Evolutionary conservation across 2,329 filamentous ascomycete species (phyloP).

Genomic region (Aschersonia sp.): DNA sequence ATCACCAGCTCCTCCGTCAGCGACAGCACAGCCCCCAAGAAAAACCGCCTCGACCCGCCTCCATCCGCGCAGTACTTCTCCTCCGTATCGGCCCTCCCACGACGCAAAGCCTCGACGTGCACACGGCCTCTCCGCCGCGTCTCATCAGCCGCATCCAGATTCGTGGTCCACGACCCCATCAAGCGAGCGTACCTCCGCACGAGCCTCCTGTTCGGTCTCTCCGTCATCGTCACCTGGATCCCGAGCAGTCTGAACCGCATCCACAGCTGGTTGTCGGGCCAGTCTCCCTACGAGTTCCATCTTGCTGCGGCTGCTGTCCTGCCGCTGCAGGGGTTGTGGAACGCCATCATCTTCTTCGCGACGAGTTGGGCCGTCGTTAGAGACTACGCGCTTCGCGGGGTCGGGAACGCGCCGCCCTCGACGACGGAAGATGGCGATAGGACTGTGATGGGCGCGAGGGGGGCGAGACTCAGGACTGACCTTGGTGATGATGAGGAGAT

Average conservation of each 20-base stretch:
- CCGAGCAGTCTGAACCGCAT: conserved; percentile 61
- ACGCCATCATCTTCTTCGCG: conserved; percentile 60
- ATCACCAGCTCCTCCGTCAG: conserved; percentile 18
- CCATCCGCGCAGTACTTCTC: conserved; percentile 18
- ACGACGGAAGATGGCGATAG: no score
- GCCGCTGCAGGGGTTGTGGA: conserved; percentile 70
- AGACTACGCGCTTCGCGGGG: conserved; percentile 3
- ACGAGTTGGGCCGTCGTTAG: conserved; percentile 34
- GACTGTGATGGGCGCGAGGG: no score
- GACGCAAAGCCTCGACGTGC: not conserved
- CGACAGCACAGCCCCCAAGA: conserved; percentile 10
- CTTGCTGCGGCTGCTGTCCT: conserved; percentile 57
- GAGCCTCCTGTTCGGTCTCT: conserved; percentile 46
- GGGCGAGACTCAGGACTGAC: no score
- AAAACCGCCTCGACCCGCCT: not conserved
- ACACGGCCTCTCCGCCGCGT: no score
- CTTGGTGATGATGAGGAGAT: conserved; percentile 5
- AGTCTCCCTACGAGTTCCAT: conserved; percentile 49
- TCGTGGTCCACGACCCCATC: conserved; percentile 33
- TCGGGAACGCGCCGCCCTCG: no score
- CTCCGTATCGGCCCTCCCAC: conserved; percentile 10
- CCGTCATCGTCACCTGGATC: conserved; percentile 47
- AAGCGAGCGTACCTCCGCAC: conserved; percentile 47
- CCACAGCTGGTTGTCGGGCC: conserved; percentile 44
- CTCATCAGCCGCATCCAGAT: conserved; percentile 10